These are phyloP conservation scores for Lophiostoma macrostomum DNA, from an alignment of 495 filamentous ascomycete genomes.

Conservation along the genomic window DNA sequence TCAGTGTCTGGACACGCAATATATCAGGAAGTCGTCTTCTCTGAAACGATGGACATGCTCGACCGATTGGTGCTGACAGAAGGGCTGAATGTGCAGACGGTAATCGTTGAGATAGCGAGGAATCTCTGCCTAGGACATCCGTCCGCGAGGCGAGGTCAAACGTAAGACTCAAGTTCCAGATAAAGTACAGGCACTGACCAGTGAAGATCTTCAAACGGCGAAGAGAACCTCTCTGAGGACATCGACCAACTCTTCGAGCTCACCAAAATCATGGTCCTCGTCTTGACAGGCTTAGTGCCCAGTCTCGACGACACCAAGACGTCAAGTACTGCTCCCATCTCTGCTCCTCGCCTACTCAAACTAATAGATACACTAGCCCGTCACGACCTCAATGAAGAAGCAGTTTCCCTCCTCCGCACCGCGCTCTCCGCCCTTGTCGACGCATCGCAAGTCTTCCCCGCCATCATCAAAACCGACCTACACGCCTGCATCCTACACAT, in stretches of 20 bases:
- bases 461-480: constrained; percentile 92
- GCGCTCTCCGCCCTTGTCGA: constrained; percentile 86
- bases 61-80: constrained; percentile 92
- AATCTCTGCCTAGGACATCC: constrained; percentile 88
- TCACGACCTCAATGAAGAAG: constrained; percentile 74
- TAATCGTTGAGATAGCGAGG: constrained; percentile 88
- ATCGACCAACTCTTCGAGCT: constrained; percentile 98
- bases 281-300: constrained; percentile 80
- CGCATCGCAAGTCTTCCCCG: constrained; percentile 89
- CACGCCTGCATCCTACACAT: constrained; percentile 97
- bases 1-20: constrained; percentile 95
- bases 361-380: constrained; percentile 49
- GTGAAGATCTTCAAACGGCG: constrained; percentile 37
- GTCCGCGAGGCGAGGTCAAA: constrained; percentile 69
- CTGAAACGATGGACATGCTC: constrained; percentile 93
- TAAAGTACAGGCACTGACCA: constrained; percentile 2
- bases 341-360: not conserved
- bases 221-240: constrained; percentile 80
- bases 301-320: constrained; percentile 74
- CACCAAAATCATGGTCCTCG: constrained; percentile 90
- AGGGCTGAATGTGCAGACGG: constrained; percentile 78
- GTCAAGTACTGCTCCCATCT: constrained; percentile 11
- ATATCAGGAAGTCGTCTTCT: constrained; percentile 92
- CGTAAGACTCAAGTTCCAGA: constrained; percentile 47
- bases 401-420: constrained; percentile 71